These are phyloP conservation scores for Dendrocalamus sinicus DNA, from an alignment of 176 grass and related monocot species.

Conservation along the genomic window DNA sequence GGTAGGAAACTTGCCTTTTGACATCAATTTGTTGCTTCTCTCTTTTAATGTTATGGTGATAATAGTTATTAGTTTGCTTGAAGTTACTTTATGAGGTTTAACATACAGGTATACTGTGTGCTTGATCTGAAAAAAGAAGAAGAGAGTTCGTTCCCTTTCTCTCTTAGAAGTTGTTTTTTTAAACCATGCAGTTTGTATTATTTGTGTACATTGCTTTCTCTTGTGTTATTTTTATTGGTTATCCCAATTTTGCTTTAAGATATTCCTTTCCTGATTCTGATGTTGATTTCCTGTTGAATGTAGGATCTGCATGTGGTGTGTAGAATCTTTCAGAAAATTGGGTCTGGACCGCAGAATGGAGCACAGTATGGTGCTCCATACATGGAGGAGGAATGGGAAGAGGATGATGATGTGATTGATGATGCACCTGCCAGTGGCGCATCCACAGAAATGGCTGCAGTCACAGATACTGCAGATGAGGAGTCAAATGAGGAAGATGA, in stretches of 20 bases:
- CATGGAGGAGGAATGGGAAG: conserved; percentile 95
- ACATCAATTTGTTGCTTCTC: not conserved
- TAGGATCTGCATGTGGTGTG: conserved; percentile 92
- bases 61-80: not conserved
- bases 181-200: not conserved
- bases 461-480: conserved; percentile 42
- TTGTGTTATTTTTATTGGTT: not conserved
- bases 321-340: conserved; percentile 89
- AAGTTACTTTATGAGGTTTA: not conserved
- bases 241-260: not conserved
- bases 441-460: conserved; percentile 18
- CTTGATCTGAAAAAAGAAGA: not conserved
- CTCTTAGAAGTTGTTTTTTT: not conserved
- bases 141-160: not conserved
- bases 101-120: not conserved
- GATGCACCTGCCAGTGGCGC: conserved; percentile 34
- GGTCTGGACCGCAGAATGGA: conserved; percentile 81
- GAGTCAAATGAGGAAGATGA: conserved; percentile 56
- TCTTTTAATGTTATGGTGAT: not conserved
- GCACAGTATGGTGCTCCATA: conserved; percentile 94
- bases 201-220: not conserved
- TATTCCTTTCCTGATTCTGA: not conserved
- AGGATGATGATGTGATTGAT: conserved; percentile 60
- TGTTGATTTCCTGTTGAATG: conserved; percentile 44
- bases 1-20: not conserved